Percentiles rank a stretch among this genome's conserved stretches.
Evolutionary conservation across 202 grass and related monocot species (phyloP).

Genomic region (Miscanthus sacchariflorus): DNA sequence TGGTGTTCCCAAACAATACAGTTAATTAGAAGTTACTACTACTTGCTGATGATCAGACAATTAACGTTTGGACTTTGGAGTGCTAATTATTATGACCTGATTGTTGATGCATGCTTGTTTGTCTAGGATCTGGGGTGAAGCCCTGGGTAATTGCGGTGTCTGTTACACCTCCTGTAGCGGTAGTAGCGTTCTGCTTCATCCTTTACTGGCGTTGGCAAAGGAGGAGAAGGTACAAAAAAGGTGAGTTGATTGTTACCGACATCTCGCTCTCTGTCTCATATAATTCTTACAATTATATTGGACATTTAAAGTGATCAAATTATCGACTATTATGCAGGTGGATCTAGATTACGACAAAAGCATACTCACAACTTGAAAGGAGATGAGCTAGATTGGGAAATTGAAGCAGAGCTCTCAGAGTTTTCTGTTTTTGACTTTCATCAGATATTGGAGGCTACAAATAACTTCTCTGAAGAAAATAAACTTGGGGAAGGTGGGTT

Average conservation of each 20-base stretch:
- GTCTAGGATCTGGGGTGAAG: constrained; percentile 12
- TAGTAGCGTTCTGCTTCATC: constrained; percentile 21
- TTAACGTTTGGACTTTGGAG: not conserved
- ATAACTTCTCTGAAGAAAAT: constrained; percentile 59
- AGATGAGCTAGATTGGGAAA: constrained; percentile 38
- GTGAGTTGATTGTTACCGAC: not conserved
- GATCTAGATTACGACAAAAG: not conserved
- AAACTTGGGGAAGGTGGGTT: constrained; percentile 72
- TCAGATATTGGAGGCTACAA: constrained; percentile 49
- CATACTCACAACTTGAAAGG: not conserved
- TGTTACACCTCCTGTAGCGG: not conserved
- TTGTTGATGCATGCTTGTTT: not conserved
- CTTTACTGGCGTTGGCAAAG: constrained; percentile 7
- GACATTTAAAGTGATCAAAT: not conserved
- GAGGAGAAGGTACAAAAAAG: constrained; percentile 22
- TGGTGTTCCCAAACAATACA: not conserved
- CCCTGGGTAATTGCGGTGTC: constrained; percentile 3
- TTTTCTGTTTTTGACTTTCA: constrained; percentile 47
- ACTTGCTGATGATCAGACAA: not conserved
- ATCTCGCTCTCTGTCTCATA: not conserved
- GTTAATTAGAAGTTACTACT: too few species aligned
- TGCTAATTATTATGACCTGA: not conserved
- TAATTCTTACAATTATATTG: not conserved
- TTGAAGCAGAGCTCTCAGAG: constrained; percentile 43
- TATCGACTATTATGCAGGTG: constrained; percentile 20